Base-by-base conservation (phyloP, 2,329 filamentous ascomycete genomes). In the Rhytidhysteron rufulum region DNA sequence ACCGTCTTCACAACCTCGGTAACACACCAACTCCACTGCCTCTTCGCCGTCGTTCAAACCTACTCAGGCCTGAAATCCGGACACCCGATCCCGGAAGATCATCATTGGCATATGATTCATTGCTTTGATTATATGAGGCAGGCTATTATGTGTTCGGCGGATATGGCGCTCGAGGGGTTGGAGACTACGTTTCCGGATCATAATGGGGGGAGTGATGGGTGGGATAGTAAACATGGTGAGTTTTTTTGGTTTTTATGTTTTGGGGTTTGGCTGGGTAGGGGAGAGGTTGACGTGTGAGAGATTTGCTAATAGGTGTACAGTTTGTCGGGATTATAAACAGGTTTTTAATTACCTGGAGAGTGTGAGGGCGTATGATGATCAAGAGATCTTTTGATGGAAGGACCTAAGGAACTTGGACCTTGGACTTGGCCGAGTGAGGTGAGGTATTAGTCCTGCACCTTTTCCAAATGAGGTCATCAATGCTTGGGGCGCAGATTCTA, bases 81-180 rank as follows among this genome's bases (percentile, higher is more conserved):
- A 20, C 50, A 50, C 24, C 31, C 47, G 15, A 44, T 63, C 10
- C 55, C 57, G 29, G 58, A 63, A 22, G 58, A 62, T 34, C 58
- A 63, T 37, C 60, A 62, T 44, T 62, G 58, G 60, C 60, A 63
- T 37, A 62, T 62, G 57, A 63, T 62, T 18, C 60, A 63, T 35
- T 62, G 60, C 49, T 63, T 62, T 35, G 60, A 63, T 31, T 63
- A 62, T 43, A 55, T 63, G 57, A 51, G 59, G 1, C 59, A 63
- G 36, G 54, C 59, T 1, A 63, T 63, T 31, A 46, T 61, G 49
- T 63, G 60, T 32, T 43, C 33, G 19, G 60, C 59, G 2, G 60
- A 63, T 46, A 51, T 62, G 49, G 44, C 45, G 15, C 42, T 63
- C 0, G 60, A 63, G 34, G 60, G 60, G 0, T 11, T 61, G 18